These are phyloP conservation scores for Jatropha curcas DNA, from an alignment of 345 rosid genomes.

Conservation along the genomic window DNA sequence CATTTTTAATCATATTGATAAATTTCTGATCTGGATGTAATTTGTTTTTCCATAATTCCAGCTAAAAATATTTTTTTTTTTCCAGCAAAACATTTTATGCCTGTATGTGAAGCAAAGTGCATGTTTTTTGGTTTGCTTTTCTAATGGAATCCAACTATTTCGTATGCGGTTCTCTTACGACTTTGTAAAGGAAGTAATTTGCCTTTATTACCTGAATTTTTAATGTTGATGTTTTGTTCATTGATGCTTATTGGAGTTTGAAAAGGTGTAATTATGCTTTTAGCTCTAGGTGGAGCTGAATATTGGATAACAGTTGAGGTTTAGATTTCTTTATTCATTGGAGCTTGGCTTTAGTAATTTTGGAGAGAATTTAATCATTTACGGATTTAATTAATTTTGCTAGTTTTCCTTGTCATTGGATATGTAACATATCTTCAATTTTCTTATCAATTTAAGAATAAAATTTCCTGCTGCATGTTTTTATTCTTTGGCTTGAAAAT, in stretches of 20 bases:
- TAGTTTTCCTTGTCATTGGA: not conserved
- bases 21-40: conserved; percentile 18
- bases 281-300: too few species aligned
- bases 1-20: conserved; percentile 6
- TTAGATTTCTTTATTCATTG: too few species aligned
- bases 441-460: not conserved
- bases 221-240: not conserved
- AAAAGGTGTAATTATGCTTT: not conserved
- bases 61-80: not conserved
- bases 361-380: not conserved
- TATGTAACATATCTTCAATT: not conserved
- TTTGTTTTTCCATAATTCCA: conserved; percentile 6
- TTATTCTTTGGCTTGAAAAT: not conserved
- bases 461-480: not conserved
- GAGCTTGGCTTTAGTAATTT: not conserved
- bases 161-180: not conserved
- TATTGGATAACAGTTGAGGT: too few species aligned
- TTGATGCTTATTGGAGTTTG: conserved; percentile 1
- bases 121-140: not conserved
- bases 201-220: not conserved
- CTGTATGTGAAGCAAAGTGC: not conserved
- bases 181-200: not conserved
- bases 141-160: not conserved
- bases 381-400: not conserved
- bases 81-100: not conserved